Evolutionary conservation across 108 stramenopile species (phyloP).

Genomic region (Skeletonema potamos): DNA sequence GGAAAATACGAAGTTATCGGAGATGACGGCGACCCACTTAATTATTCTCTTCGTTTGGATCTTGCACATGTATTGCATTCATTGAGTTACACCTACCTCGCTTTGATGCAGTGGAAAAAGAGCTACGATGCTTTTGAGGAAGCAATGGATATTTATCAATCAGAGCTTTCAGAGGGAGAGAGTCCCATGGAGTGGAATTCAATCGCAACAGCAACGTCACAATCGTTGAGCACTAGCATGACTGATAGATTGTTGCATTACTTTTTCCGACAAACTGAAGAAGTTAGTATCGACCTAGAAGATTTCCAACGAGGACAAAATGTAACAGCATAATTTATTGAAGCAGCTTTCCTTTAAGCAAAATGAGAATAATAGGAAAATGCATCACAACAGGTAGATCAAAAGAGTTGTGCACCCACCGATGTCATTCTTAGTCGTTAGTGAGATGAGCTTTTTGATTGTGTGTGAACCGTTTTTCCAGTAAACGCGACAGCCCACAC

Average conservation of each 20-base stretch:
- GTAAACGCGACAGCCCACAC: no score
- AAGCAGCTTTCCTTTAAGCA: no score
- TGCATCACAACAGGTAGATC: no score
- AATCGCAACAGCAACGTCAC: neutral
- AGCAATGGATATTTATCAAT: conserved; percentile 10
- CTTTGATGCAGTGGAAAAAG: conserved; percentile 12
- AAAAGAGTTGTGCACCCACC: no score
- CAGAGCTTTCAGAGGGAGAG: conserved; percentile 1
- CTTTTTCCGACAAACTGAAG: neutral
- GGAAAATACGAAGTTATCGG: neutral
- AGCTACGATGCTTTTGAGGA: conserved; percentile 9
- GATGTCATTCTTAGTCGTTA: no score
- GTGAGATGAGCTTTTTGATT: no score
- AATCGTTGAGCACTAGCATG: neutral
- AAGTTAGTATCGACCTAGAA: neutral
- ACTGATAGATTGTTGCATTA: neutral
- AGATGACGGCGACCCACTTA: neutral
- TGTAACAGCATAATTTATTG: neutral
- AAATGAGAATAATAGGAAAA: no score
- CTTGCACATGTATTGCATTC: conserved; percentile 13
- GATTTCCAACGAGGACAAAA: neutral
- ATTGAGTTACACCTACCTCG: conserved; percentile 11
- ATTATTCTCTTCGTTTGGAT: conserved; percentile 4
- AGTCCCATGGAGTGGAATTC: neutral
- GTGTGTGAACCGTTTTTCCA: no score